Evolutionary conservation across 2,329 filamentous ascomycete genomes (phyloP).

Genomic region (Alternaria viburni): DNA sequence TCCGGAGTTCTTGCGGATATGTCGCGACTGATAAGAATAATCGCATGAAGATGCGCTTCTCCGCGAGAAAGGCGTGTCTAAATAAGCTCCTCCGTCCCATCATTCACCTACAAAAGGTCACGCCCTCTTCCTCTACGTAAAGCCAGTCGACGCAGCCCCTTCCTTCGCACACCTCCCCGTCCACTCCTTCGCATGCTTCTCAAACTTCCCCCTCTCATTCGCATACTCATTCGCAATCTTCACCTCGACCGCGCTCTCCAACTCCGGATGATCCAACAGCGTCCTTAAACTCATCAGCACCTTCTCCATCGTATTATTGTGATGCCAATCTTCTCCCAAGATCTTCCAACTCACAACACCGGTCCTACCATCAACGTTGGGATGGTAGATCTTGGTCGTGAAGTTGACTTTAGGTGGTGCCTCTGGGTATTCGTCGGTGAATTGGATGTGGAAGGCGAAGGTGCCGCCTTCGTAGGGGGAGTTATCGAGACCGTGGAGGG

Average conservation of each 20-base stretch:
- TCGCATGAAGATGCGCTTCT: neutral
- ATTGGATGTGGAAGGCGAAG: constrained; percentile 2
- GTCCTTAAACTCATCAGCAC: neutral
- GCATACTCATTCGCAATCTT: constrained; percentile 3
- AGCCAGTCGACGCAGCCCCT: neutral
- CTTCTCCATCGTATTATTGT: constrained; percentile 1
- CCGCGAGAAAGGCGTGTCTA: neutral
- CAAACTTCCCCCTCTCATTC: neutral
- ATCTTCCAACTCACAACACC: neutral
- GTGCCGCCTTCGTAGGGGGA: constrained; percentile 1
- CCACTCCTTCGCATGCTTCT: neutral
- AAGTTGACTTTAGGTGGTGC: constrained; percentile 3
- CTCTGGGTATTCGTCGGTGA: constrained; percentile 3
- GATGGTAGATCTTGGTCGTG: constrained; percentile 5
- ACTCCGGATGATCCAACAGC: constrained; percentile 1
- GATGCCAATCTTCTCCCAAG: neutral
- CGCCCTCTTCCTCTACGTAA: neutral
- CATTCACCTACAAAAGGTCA: neutral
- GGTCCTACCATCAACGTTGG: neutral
- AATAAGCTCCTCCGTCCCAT: neutral
- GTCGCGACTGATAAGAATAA: neutral
- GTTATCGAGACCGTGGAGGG: neutral
- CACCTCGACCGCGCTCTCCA: constrained; percentile 1
- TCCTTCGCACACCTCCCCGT: constrained; percentile 1
- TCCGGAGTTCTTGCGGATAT: neutral